phyloP scores from a whole-genome alignment of 768 basidiomycete genomes.

The Floccularia luteovirens region DNA sequence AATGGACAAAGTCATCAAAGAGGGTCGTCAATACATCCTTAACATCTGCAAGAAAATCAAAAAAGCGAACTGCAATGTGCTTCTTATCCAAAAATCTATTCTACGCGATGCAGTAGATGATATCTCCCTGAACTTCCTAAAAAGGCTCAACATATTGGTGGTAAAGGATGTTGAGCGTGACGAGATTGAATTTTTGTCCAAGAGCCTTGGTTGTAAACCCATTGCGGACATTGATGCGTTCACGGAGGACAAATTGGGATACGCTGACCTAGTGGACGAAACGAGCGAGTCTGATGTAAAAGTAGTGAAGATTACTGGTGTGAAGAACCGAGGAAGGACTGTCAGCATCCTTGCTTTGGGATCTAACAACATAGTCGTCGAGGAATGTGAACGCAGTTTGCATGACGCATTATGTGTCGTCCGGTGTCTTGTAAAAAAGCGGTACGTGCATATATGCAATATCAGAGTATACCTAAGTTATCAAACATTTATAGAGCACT shows the following conservation, averaged over 20 bases:
- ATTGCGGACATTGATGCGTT: slow-evolving; percentile 97
- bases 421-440: slow-evolving; percentile 95
- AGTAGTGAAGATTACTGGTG: slow-evolving; percentile 90
- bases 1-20: slow-evolving; percentile 99
- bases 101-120: slow-evolving; percentile 99
- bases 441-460: slow-evolving; percentile 44
- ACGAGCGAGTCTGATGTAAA: slow-evolving; percentile 73
- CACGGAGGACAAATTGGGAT: slow-evolving; percentile 95
- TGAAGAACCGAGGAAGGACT: slow-evolving; percentile 91
- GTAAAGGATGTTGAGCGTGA: slow-evolving; percentile 98
- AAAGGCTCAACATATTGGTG: slow-evolving; percentile 91
- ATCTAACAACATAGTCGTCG: slow-evolving; percentile 85
- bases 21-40: slow-evolving; percentile 95
- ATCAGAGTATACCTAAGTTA: no score
- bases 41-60: slow-evolving; percentile 99
- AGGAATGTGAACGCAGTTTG: slow-evolving; percentile 94
- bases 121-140: slow-evolving; percentile 93
- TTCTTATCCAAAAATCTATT: slow-evolving; percentile 98
- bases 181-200: slow-evolving; percentile 95
- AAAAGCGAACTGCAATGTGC: slow-evolving; percentile 98
- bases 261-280: slow-evolving; percentile 94
- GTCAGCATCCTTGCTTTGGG: slow-evolving; percentile 96
- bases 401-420: slow-evolving; percentile 99
- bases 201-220: slow-evolving; percentile 92
- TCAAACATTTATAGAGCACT: slow-evolving; percentile 78